Base-by-base conservation (phyloP, 2,329 filamentous ascomycete species). In the Aspergillus luchuensis region DNA sequence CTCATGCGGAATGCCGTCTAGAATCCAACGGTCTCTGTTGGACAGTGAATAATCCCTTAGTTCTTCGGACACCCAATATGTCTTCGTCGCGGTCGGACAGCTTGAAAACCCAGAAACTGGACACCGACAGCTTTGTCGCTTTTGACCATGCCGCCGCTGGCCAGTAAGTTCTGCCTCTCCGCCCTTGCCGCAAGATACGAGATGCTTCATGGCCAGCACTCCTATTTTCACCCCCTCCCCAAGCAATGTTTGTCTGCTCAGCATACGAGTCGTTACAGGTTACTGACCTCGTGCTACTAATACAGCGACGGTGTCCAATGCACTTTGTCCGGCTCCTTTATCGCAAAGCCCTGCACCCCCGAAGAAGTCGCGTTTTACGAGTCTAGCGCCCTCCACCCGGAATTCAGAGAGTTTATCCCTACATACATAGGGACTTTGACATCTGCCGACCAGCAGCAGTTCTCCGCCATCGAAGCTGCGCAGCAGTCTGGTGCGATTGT, bases 291-390 rank as follows among this genome's bases (percentile, higher is more conserved):
- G 28, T 21, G 15, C 11, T 15, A 13, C 3, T 8, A 63, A 3
- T 13, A 49, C 72, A 97, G 93, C 79, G 93, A 96, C 67, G 95
- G 95, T 66, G 94, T 96, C 50, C 86, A 96, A 69, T 92, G 89
- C 73, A 92, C 96, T 72, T 82, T 85, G 58, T 87, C 91, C 56
- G 95, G 95, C 73, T 87, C 90, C 65, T 82, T 98, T 36, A 91
- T 99, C 74, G 91, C 97, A 73, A 99, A 99, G 78, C 95, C 95
- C 17, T 98, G 94, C 76, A 96, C 91, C 0, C 80, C 87, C 64
- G 84, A 88, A 65, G 95, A 99, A 79, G 87, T 98, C 69, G 84
- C 87, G 48, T 99, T 99, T 77, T 99, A 99, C 82, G 87, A 97
- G 74, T 86, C 87, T 41, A 88, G 88, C 28, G 77, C 84, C 36